These are phyloP conservation scores for Rhazya stricta DNA, from an alignment of 257 asterid genomes.

Conservation along the genomic window DNA sequence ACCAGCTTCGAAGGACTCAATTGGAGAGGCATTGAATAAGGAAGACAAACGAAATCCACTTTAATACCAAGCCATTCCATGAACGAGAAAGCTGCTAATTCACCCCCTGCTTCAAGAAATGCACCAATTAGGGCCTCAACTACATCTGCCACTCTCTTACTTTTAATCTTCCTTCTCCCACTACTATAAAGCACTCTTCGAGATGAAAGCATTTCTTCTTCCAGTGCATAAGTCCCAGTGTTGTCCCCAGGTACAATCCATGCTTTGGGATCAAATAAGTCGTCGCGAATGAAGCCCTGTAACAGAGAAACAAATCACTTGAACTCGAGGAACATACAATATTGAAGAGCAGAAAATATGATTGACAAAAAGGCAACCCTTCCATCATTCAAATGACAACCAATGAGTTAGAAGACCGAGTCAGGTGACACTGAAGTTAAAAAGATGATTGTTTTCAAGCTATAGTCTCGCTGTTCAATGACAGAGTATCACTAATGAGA, in stretches of 20 bases:
- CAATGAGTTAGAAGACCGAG: too few species aligned
- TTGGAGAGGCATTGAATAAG: constrained; percentile 38
- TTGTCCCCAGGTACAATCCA: constrained; percentile 66
- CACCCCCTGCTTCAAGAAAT: constrained; percentile 61
- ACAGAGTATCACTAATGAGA: too few species aligned
- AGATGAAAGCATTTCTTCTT: constrained; percentile 32
- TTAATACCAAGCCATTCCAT: constrained; percentile 69
- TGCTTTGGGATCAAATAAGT: constrained; percentile 59
- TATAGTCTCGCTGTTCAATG: too few species aligned
- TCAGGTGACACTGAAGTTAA: neutral
- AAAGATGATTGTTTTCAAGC: too few species aligned
- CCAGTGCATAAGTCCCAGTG: constrained; percentile 23
- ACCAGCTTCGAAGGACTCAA: constrained; percentile 42
- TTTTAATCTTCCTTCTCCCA: constrained; percentile 32
- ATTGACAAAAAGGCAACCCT: neutral
- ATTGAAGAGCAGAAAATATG: neutral
- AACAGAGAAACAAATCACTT: neutral
- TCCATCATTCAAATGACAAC: neutral
- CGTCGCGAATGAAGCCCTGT: constrained; percentile 73
- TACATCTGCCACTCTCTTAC: constrained; percentile 66
- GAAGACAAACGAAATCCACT: constrained; percentile 35
- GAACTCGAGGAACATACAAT: neutral
- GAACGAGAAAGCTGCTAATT: constrained; percentile 57
- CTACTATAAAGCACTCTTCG: constrained; percentile 30
- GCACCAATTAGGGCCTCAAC: constrained; percentile 94